These are phyloP conservation scores for Scheffersomyces parashehatae DNA, from an alignment of 1,139 yeast species.

Conservation along the genomic window DNA sequence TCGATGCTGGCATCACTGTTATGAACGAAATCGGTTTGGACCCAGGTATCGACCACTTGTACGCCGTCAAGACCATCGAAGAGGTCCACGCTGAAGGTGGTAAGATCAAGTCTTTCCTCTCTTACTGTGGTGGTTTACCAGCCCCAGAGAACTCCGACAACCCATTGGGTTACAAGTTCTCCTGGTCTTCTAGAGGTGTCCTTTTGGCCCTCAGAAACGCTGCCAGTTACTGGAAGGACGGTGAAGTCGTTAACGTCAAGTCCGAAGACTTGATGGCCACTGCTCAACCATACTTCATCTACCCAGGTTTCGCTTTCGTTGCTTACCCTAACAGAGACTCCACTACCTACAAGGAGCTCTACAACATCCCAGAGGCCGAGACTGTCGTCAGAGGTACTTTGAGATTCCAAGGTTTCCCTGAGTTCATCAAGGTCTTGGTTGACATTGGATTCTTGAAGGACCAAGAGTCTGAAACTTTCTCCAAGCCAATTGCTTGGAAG, in stretches of 20 bases:
- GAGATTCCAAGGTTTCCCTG: constrained; percentile 98
- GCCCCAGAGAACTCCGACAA: constrained; percentile 97
- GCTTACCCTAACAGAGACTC: constrained; percentile 99
- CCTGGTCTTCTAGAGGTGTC: constrained; percentile 99
- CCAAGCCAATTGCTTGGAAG: constrained; percentile 73
- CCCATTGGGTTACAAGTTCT: constrained; percentile 97
- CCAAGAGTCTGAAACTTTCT: constrained; percentile 60
- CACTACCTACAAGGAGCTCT: constrained; percentile 87
- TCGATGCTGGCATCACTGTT: constrained; percentile 83
- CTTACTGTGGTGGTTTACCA: constrained; percentile 98
- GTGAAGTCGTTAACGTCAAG: constrained; percentile 73
- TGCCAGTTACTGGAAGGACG: constrained; percentile 87
- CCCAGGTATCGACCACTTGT: constrained; percentile 97
- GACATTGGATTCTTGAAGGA: constrained; percentile 92
- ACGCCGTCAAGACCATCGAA: constrained; percentile 96
- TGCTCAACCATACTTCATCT: constrained; percentile 92
- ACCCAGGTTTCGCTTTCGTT: constrained; percentile 93
- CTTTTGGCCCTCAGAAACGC: constrained; percentile 90
- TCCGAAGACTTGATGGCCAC: constrained; percentile 94
- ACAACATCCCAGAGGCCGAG: constrained; percentile 95
- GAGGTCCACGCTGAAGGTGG: constrained; percentile 93
- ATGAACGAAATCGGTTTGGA: constrained; percentile 95
- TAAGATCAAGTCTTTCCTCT: constrained; percentile 87
- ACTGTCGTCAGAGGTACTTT: constrained; percentile 96
- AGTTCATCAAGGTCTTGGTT: constrained; percentile 91